Evolutionary conservation across 192 early-diverging fungal species (phyloP).

Genomic region (Thoreauomyces humboldtii): DNA sequence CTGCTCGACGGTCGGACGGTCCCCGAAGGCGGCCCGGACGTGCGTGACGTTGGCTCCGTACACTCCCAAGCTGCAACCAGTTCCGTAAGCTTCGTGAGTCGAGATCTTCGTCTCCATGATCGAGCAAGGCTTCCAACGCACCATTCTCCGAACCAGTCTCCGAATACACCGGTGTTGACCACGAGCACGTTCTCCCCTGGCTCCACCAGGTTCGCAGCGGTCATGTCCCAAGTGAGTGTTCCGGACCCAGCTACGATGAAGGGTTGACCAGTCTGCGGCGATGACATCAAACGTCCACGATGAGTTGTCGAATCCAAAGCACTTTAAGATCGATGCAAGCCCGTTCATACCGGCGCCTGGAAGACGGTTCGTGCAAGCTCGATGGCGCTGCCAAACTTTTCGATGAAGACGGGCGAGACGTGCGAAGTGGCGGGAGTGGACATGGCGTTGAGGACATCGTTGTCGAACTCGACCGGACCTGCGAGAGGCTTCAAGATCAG

Average conservation of each 20-base stretch:
- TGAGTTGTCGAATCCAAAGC: neutral
- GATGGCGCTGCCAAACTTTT: conserved; percentile 82
- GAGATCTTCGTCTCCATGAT: no score
- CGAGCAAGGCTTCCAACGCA: no score
- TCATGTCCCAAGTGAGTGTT: conserved; percentile 98
- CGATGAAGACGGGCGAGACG: conserved; percentile 85
- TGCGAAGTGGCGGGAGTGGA: conserved; percentile 89
- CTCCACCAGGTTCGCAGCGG: conserved; percentile 86
- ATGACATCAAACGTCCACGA: neutral
- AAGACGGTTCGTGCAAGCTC: conserved; percentile 81
- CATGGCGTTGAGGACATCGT: conserved; percentile 77
- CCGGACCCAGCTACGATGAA: conserved; percentile 93
- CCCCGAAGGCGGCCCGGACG: conserved; percentile 67
- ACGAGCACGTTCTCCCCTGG: conserved; percentile 85
- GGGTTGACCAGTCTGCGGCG: conserved; percentile 68
- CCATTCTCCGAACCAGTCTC: conserved; percentile 92
- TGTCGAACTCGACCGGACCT: conserved; percentile 94
- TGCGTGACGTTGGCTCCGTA: conserved; percentile 88
- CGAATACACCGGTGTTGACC: conserved; percentile 93
- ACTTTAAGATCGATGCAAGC: neutral
- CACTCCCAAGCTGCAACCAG: conserved; percentile 59
- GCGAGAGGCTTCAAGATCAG: neutral
- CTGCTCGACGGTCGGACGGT: conserved; percentile 63
- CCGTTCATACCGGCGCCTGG: conserved; percentile 52
- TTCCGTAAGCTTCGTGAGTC: neutral